Percentiles rank a stretch among this genome's conserved stretches.
Conservation (phyloP, 352 stramenopile genomes). For the Globisporangium okanoganense region DNA sequence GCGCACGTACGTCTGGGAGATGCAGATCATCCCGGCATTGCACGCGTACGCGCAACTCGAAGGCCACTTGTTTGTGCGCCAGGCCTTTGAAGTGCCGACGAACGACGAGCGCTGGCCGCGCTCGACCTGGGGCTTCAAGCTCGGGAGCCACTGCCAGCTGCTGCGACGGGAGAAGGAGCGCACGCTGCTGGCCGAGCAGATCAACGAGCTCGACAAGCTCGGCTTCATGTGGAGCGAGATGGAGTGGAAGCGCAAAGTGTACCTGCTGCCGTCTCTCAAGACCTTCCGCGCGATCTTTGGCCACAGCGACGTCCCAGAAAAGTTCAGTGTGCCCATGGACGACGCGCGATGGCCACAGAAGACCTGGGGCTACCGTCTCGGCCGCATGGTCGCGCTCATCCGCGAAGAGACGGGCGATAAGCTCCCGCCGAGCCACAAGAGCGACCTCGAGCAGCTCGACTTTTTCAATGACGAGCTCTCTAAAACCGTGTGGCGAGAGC, state of each 20-base stretch:
- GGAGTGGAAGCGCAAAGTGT: conserved; percentile 65
- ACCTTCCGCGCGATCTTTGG: conserved; percentile 28
- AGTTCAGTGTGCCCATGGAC: conserved; percentile 26
- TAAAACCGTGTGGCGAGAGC: conserved; percentile 28
- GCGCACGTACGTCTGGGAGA: conserved; percentile 66
- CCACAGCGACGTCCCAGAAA: conserved; percentile 35
- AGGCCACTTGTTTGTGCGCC: conserved; percentile 90
- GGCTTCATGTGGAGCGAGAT: conserved; percentile 67
- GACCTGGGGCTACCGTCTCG: conserved; percentile 20
- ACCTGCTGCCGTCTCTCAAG: conserved; percentile 43
- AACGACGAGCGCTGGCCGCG: conserved; percentile 75
- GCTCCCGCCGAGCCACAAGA: neutral
- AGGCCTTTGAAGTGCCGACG: conserved; percentile 83
- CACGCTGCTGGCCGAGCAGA: conserved; percentile 23
- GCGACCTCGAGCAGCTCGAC: conserved; percentile 31
- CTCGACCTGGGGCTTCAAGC: conserved; percentile 82
- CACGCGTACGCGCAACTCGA: conserved; percentile 76
- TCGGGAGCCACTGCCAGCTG: conserved; percentile 89
- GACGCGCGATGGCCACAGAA: conserved; percentile 21
- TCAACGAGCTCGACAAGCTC: conserved; percentile 40
- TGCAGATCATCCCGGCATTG: conserved; percentile 74
- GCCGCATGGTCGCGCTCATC: conserved; percentile 17
- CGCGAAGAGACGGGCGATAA: conserved; percentile 6
- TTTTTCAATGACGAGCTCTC: conserved; percentile 35
- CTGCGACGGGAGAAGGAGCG: conserved; percentile 69